Evolutionary conservation across 129 eudicot species (phyloP).

Genomic region (Centrapalus pauciflorus): DNA sequence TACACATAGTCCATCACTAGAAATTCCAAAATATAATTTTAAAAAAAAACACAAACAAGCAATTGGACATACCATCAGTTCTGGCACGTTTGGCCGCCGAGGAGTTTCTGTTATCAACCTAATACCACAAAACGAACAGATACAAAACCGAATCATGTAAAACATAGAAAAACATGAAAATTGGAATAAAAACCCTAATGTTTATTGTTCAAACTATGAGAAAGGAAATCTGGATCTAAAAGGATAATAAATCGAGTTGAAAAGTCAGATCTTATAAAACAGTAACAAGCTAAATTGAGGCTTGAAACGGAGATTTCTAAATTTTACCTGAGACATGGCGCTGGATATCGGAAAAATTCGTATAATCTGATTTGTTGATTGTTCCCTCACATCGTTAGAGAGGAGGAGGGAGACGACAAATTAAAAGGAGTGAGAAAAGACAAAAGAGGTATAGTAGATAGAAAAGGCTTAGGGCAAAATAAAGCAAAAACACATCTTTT

Average conservation of each 20-base stretch:
- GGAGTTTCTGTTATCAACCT: slow-evolving; percentile 85
- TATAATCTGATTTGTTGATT: too few species aligned
- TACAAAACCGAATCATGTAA: not conserved
- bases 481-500: too few species aligned
- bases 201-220: not conserved
- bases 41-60: not conserved
- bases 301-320: not conserved
- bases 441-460: too few species aligned
- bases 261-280: not conserved
- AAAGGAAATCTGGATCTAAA: not conserved
- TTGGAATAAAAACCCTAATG: slow-evolving; percentile 3
- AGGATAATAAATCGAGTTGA: not conserved
- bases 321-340: slow-evolving; percentile 52
- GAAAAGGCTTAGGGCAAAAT: too few species aligned
- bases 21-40: not conserved
- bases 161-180: not conserved
- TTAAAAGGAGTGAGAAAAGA: too few species aligned
- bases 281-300: not conserved
- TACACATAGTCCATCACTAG: not conserved
- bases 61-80: slow-evolving; percentile 65
- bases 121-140: not conserved
- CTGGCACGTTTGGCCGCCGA: slow-evolving; percentile 87
- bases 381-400: too few species aligned
- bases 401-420: too few species aligned
- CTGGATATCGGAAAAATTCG: not conserved